phyloP scores from a whole-genome alignment of 2,329 filamentous ascomycete species.

The Paraphoma sp. region DNA sequence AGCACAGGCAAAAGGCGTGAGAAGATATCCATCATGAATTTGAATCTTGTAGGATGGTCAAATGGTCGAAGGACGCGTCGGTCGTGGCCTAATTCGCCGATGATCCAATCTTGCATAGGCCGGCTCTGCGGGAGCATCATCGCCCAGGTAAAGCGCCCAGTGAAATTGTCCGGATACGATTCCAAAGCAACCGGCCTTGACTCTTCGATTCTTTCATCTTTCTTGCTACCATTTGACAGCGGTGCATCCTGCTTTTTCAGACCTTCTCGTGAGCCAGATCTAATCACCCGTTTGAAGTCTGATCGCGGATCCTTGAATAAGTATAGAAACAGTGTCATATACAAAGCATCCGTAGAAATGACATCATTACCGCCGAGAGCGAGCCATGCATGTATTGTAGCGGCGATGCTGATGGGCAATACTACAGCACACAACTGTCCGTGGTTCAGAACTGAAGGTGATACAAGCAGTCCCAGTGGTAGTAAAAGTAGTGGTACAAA shows the following conservation, averaged over 20 bases:
- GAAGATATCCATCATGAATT: background rate
- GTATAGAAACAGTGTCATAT: constrained; percentile 12
- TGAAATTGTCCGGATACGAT: constrained; percentile 4
- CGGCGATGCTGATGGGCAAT: constrained; percentile 6
- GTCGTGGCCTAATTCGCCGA: constrained; percentile 6
- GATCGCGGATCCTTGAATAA: constrained; percentile 11
- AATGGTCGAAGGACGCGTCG: background rate
- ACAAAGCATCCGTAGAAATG: constrained; percentile 10
- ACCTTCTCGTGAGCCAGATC: background rate
- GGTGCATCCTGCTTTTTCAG: background rate
- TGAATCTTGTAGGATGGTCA: background rate
- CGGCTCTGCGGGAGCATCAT: constrained; percentile 9
- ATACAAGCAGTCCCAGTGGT: constrained; percentile 10
- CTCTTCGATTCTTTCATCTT: background rate
- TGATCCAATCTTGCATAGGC: constrained; percentile 13
- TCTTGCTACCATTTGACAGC: background rate
- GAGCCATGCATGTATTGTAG: constrained; percentile 10
- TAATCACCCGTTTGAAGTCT: constrained; percentile 8
- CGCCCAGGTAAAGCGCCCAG: constrained; percentile 7
- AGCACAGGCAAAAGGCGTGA: constrained; percentile 4
- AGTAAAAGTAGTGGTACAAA: constrained; percentile 8
- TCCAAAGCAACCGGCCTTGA: background rate
- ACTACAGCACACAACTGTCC: constrained; percentile 3
- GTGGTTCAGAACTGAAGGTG: constrained; percentile 3
- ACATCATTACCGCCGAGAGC: constrained; percentile 9